These are phyloP conservation scores for Oxyria digyna DNA, from an alignment of 148 eudicot genomes.

Conservation along the genomic window DNA sequence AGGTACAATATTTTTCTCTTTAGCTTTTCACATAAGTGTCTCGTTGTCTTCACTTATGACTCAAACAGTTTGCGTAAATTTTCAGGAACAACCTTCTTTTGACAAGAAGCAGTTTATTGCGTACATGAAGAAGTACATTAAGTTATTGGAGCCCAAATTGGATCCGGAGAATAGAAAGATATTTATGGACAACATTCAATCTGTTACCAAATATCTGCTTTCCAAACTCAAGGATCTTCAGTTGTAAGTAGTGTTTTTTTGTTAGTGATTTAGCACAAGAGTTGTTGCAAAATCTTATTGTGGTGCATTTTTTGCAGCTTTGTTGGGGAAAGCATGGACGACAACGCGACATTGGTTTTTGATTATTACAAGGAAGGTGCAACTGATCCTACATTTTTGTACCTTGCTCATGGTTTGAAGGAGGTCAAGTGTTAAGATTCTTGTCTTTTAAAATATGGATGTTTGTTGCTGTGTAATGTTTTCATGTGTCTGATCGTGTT, in stretches of 20 bases:
- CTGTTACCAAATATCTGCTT: conserved; percentile 44
- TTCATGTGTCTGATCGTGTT: not conserved
- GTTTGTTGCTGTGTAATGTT: too few species aligned
- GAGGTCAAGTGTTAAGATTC: conserved; percentile 38
- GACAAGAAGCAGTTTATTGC: conserved; percentile 53
- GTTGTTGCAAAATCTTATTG: not conserved
- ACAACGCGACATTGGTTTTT: conserved; percentile 37
- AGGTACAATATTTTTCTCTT: conserved; percentile 24
- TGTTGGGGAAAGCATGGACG: conserved; percentile 66
- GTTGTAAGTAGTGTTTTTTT: conserved; percentile 36
- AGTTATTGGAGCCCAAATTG: conserved; percentile 38
- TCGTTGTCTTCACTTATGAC: not conserved
- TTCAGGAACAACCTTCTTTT: conserved; percentile 50
- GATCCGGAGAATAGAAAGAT: conserved; percentile 31
- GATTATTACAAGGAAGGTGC: conserved; percentile 74
- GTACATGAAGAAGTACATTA: conserved; percentile 46
- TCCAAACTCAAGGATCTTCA: conserved; percentile 53
- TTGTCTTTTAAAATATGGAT: too few species aligned
- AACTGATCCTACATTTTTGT: conserved; percentile 52
- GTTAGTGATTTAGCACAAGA: not conserved
- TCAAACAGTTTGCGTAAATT: not conserved
- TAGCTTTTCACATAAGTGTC: not conserved
- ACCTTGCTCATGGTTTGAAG: conserved; percentile 52
- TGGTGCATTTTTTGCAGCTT: conserved; percentile 21
- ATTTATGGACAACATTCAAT: conserved; percentile 41